phyloP scores from a whole-genome alignment of 768 basidiomycete species.

The Suillus brevipes region DNA sequence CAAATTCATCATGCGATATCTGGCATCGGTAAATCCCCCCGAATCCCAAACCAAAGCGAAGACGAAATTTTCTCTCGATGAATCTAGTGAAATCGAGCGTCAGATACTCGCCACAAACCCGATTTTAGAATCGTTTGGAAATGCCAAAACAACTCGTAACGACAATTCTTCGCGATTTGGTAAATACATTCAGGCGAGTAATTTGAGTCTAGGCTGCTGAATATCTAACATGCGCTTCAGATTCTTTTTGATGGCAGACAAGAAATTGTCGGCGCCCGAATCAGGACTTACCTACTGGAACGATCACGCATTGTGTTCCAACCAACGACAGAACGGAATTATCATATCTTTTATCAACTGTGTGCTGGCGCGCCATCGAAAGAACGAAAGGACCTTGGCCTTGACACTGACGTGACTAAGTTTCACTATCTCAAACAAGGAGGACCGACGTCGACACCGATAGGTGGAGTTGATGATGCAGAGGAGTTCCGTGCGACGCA shows the following conservation, averaged over 20 bases:
- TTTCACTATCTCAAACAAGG: slow-evolving; percentile 95
- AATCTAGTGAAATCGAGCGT: slow-evolving; percentile 91
- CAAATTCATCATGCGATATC: slow-evolving; percentile 99
- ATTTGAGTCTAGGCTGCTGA: slow-evolving; percentile 9
- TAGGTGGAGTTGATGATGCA: slow-evolving; percentile 90
- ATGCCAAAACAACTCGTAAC: slow-evolving; percentile 98
- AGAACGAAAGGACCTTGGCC: slow-evolving; percentile 91
- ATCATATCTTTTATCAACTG: slow-evolving; percentile 99
- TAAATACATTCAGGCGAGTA: slow-evolving; percentile 94
- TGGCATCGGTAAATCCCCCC: slow-evolving; percentile 94
- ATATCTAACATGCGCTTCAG: slow-evolving; percentile 42
- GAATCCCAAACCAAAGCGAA: slow-evolving; percentile 58
- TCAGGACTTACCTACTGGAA: slow-evolving; percentile 96
- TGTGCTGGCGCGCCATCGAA: slow-evolving; percentile 94
- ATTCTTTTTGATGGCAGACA: slow-evolving; percentile 95
- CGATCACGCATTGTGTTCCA: slow-evolving; percentile 98
- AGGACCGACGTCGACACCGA: slow-evolving; percentile 82
- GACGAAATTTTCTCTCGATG: slow-evolving; percentile 75
- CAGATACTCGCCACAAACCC: slow-evolving; percentile 99
- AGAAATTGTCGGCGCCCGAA: slow-evolving; percentile 98
- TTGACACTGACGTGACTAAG: slow-evolving; percentile 81
- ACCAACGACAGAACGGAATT: slow-evolving; percentile 95
- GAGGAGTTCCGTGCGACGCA: slow-evolving; percentile 95
- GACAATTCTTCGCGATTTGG: slow-evolving; percentile 99
- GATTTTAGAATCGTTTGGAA: slow-evolving; percentile 97